Percentiles rank a stretch among this genome's conserved stretches.
Conservation (phyloP, 495 filamentous ascomycete species). For the Penicillium cosmopolitanum region DNA sequence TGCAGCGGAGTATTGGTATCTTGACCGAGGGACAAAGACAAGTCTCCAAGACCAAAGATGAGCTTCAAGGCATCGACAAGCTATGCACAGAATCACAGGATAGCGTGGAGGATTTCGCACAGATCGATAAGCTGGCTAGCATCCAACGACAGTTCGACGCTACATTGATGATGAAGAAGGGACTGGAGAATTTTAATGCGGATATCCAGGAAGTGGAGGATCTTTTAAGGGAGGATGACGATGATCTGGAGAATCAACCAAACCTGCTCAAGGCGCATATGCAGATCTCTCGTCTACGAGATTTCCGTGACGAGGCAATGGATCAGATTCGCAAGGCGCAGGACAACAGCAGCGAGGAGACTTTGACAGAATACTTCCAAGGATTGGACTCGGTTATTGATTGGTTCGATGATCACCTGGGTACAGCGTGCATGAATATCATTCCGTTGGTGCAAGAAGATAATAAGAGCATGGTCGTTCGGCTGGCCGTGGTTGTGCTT, state of each 20-base stretch:
- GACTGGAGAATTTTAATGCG: constrained; percentile 82
- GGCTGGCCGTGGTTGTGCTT: constrained; percentile 87
- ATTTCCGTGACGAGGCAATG: constrained; percentile 94
- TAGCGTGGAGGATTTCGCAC: constrained; percentile 95
- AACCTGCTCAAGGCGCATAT: constrained; percentile 89
- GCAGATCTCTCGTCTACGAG: constrained; percentile 84
- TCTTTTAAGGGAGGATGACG: constrained; percentile 79
- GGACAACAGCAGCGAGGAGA: constrained; percentile 73
- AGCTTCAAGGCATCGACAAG: constrained; percentile 98
- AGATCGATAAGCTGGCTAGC: constrained; percentile 91
- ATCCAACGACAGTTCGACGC: constrained; percentile 93
- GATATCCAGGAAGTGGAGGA: constrained; percentile 72
- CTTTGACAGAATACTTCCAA: constrained; percentile 84
- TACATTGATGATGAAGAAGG: constrained; percentile 87
- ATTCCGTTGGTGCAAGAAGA: constrained; percentile 83
- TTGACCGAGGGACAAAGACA: constrained; percentile 86
- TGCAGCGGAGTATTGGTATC: constrained; percentile 84
- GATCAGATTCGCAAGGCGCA: constrained; percentile 82
- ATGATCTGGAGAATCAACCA: constrained; percentile 86
- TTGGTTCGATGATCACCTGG: constrained; percentile 95
- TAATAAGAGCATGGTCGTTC: constrained; percentile 85
- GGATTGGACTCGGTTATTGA: constrained; percentile 85
- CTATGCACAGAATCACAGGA: constrained; percentile 93
- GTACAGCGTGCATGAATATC: constrained; percentile 82
- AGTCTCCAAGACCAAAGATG: constrained; percentile 88